phyloP scores from a whole-genome alignment of 352 stramenopile genomes.

The Phytophthora rubi region DNA sequence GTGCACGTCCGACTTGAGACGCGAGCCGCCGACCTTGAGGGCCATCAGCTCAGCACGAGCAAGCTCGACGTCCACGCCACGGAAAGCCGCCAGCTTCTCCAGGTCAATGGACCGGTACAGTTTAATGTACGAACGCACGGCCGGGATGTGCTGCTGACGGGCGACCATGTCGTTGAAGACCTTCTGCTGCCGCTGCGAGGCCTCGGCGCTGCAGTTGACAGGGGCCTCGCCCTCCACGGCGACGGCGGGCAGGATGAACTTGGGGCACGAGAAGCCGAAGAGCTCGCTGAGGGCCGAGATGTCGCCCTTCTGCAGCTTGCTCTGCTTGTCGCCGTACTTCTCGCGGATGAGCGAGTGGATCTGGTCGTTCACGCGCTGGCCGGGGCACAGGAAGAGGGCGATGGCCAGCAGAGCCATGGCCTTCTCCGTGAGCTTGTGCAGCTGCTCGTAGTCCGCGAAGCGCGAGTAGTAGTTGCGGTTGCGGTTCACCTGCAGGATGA shows the following conservation, averaged over 20 bases:
- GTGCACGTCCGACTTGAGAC: conserved; percentile 82
- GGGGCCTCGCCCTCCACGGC: conserved; percentile 56
- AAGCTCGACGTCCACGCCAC: conserved; percentile 72
- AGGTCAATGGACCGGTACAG: conserved; percentile 97
- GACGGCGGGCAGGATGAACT: conserved; percentile 94
- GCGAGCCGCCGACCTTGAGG: conserved; percentile 72
- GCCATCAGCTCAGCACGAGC: conserved; percentile 82
- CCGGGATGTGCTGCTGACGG: conserved; percentile 87
- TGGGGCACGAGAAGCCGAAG: conserved; percentile 94
- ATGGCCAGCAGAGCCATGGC: conserved; percentile 95
- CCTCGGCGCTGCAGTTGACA: conserved; percentile 68
- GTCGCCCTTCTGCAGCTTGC: conserved; percentile 85
- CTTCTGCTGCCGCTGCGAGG: conserved; percentile 77
- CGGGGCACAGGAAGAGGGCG: conserved; percentile 88
- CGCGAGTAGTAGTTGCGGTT: conserved; percentile 92
- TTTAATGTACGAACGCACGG: conserved; percentile 96
- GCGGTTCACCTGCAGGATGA: conserved; percentile 90
- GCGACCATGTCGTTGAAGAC: conserved; percentile 93
- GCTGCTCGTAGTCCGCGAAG: conserved; percentile 94
- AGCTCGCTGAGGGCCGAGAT: conserved; percentile 86
- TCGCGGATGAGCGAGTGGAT: conserved; percentile 91
- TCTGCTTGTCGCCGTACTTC: conserved; percentile 94
- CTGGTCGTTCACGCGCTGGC: conserved; percentile 85
- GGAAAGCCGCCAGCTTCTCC: conserved; percentile 94
- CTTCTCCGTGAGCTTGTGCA: conserved; percentile 96